A percentile compares a stretch with the other conserved stretches of the same genome.
Evolutionary conservation across 164 flowering plant genomes (phyloP).

Genomic region (Vitis vinifera): DNA sequence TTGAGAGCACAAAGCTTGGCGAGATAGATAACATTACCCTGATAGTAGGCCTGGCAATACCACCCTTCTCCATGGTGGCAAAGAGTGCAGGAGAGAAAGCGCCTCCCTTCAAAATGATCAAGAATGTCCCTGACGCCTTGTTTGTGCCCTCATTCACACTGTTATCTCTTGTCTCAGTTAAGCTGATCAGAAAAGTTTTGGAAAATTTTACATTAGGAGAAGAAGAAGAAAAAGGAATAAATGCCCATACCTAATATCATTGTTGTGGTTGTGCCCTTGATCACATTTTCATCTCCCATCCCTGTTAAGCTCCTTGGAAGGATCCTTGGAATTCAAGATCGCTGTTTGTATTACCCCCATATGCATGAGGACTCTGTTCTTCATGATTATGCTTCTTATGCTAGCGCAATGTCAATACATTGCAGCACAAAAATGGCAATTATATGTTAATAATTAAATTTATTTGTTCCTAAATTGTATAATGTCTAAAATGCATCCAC

Average conservation of each 20-base stretch:
- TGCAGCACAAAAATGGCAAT: too few species aligned
- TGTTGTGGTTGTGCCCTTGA: slow-evolving; percentile 61
- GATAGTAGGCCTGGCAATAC: slow-evolving; percentile 55
- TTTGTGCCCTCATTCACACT: slow-evolving; percentile 69
- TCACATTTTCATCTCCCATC: slow-evolving; percentile 50
- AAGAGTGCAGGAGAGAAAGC: slow-evolving; percentile 66
- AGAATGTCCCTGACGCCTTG: slow-evolving; percentile 59
- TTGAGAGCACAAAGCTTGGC: slow-evolving; percentile 37
- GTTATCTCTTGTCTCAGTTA: slow-evolving; percentile 39
- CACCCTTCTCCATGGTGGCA: slow-evolving; percentile 71
- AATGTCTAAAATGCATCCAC: too few species aligned
- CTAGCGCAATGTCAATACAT: too few species aligned
- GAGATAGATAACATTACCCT: slow-evolving; percentile 42
- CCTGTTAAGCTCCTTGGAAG: slow-evolving; percentile 52
- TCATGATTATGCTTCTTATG: too few species aligned
- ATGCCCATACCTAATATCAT: slow-evolving; percentile 28
- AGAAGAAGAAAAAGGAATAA: too few species aligned
- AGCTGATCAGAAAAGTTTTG: too few species aligned
- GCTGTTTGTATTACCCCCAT: background rate
- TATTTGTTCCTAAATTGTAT: too few species aligned
- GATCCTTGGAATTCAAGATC: slow-evolving; percentile 11
- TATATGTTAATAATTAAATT: too few species aligned
- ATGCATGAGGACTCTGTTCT: too few species aligned
- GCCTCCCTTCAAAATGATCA: slow-evolving; percentile 48
- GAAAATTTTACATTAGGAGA: too few species aligned